Evolutionary conservation across 495 filamentous ascomycete genomes (phyloP).

Genomic region (Penicillium crystallinum): DNA sequence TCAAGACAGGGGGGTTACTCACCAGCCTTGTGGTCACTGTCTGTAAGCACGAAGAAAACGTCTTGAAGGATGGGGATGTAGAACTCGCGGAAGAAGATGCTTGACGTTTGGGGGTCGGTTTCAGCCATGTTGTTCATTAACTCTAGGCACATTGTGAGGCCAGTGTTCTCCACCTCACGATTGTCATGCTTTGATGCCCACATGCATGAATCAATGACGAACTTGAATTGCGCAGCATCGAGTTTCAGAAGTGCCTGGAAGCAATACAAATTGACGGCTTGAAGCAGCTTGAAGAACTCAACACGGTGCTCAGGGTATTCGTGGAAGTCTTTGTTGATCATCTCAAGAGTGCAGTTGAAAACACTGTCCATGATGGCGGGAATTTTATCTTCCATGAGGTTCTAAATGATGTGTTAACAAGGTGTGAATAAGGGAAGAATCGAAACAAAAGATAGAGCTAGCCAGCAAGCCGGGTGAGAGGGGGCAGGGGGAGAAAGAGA

Average conservation of each 20-base stretch:
- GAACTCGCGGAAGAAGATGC: conserved; percentile 95
- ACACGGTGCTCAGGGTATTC: conserved; percentile 98
- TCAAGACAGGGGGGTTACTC: conserved; percentile 17
- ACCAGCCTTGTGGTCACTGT: conserved; percentile 96
- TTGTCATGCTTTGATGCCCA: conserved; percentile 99
- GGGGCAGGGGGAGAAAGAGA: background rate
- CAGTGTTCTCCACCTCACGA: conserved; percentile 92
- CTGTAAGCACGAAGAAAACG: conserved; percentile 96
- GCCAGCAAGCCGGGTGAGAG: background rate
- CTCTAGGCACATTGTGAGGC: conserved; percentile 98
- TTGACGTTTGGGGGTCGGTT: conserved; percentile 77
- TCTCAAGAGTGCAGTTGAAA: conserved; percentile 96
- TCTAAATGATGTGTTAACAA: conserved; percentile 35
- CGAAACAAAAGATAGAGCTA: background rate
- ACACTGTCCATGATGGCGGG: conserved; percentile 97
- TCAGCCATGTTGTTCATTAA: conserved; percentile 97
- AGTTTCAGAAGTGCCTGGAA: conserved; percentile 92
- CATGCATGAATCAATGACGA: conserved; percentile 98
- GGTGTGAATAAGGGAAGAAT: background rate
- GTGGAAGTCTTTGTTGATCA: conserved; percentile 99
- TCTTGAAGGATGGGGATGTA: conserved; percentile 93
- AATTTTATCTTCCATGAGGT: conserved; percentile 96
- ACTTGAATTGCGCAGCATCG: conserved; percentile 94
- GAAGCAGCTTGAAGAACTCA: conserved; percentile 94
- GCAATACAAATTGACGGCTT: conserved; percentile 93